Conservation (phyloP, 2,329 filamentous ascomycete genomes). For the Fusarium heterosporum region DNA sequence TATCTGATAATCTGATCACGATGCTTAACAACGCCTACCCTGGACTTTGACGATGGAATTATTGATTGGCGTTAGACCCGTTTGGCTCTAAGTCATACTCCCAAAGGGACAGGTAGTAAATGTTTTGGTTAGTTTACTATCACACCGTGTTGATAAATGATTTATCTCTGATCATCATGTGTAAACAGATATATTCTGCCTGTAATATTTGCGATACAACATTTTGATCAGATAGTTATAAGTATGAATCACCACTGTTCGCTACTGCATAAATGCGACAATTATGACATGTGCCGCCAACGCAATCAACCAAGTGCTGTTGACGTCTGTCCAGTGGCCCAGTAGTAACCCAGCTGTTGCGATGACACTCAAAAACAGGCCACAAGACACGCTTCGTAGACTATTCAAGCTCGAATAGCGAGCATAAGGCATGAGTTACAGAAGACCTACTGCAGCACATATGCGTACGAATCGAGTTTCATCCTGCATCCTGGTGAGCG, state of each 20-base stretch:
- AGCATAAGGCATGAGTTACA: background rate
- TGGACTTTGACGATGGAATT: background rate
- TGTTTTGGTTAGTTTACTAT: no score
- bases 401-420: background rate
- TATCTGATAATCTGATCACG: background rate
- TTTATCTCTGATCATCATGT: no score
- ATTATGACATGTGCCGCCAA: constrained; percentile 7
- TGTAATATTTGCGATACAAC: background rate
- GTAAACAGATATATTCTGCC: background rate
- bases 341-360: constrained; percentile 16
- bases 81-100: no score
- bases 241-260: background rate
- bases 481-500: constrained; percentile 13
- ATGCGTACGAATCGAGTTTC: constrained; percentile 26
- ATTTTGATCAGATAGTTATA: background rate
- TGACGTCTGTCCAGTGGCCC: constrained; percentile 44
- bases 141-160: no score
- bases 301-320: constrained; percentile 29
- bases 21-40: background rate
- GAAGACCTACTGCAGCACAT: constrained; percentile 1
- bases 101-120: no score
- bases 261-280: background rate
- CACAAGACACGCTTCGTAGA: constrained; percentile 1
- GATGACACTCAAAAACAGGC: constrained; percentile 17
- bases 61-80: background rate